Percentiles rank a stretch among this genome's conserved stretches.
Conservation (phyloP, 1,139 yeast genomes). For the Geotrichum phurueaensis region DNA sequence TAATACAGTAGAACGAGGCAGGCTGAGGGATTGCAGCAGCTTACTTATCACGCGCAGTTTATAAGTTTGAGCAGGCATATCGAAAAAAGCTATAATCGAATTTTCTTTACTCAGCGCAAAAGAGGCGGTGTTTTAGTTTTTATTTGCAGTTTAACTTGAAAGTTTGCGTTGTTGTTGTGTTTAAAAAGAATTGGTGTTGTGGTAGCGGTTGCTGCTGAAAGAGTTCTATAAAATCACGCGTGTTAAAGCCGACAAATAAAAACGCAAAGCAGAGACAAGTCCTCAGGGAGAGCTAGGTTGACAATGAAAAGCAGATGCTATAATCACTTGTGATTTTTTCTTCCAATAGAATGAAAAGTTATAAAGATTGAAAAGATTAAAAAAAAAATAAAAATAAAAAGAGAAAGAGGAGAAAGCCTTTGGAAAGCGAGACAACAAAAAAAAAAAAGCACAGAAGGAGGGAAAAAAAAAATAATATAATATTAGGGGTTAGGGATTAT, state of each 20-base stretch:
- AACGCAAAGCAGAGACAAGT: background rate
- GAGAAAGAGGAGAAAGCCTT: background rate
- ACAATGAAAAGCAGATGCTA: background rate
- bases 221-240: background rate
- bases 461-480: background rate
- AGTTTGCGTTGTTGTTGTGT: background rate
- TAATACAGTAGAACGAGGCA: background rate
- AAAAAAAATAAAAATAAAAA: too few species aligned
- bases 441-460: background rate
- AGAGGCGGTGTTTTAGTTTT: background rate
- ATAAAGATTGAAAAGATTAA: background rate
- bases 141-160: background rate
- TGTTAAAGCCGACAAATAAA: background rate
- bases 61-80: constrained; percentile 12
- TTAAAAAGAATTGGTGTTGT: background rate
- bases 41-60: constrained; percentile 19
- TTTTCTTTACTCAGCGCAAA: background rate
- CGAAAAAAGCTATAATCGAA: background rate
- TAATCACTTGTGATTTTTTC: background rate
- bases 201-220: background rate
- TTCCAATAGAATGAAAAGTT: background rate
- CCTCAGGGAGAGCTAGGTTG: background rate
- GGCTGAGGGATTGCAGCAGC: background rate
- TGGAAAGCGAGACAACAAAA: background rate
- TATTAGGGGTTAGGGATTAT: background rate